phyloP scores from a whole-genome alignment of 306 rosid species.

The Casuarina cunninghamiana region DNA sequence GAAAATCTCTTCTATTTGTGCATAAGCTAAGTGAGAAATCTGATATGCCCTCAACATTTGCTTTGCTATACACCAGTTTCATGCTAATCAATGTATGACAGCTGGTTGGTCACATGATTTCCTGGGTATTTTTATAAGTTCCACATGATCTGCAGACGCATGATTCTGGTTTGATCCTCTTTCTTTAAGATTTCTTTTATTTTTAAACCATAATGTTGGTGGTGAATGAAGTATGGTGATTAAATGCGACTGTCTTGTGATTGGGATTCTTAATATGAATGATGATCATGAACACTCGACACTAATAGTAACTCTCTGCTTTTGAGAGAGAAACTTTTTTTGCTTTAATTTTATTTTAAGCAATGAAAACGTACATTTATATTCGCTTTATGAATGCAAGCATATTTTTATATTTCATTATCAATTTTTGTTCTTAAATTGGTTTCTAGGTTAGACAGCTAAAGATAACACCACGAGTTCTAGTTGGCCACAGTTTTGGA shows the following conservation, averaged over 20 bases:
- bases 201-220: not conserved
- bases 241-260: not conserved
- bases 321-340: not conserved
- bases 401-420: conserved; percentile 1
- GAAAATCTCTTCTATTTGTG: not conserved
- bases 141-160: not conserved
- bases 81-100: not conserved
- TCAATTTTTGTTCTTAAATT: conserved; percentile 30
- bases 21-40: not conserved
- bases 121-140: not conserved
- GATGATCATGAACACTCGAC: not conserved
- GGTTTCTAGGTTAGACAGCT: conserved; percentile 63
- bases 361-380: too few species aligned
- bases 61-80: not conserved
- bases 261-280: not conserved
- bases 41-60: not conserved
- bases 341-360: too few species aligned
- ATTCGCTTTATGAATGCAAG: not conserved
- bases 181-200: too few species aligned
- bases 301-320: not conserved
- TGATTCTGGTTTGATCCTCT: not conserved
- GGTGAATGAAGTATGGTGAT: not conserved
- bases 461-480: conserved; percentile 79
- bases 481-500: conserved; percentile 97
- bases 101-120: not conserved